These are phyloP conservation scores for Hypsizygus marmoreus DNA, from an alignment of 768 basidiomycete species.

Conservation along the genomic window DNA sequence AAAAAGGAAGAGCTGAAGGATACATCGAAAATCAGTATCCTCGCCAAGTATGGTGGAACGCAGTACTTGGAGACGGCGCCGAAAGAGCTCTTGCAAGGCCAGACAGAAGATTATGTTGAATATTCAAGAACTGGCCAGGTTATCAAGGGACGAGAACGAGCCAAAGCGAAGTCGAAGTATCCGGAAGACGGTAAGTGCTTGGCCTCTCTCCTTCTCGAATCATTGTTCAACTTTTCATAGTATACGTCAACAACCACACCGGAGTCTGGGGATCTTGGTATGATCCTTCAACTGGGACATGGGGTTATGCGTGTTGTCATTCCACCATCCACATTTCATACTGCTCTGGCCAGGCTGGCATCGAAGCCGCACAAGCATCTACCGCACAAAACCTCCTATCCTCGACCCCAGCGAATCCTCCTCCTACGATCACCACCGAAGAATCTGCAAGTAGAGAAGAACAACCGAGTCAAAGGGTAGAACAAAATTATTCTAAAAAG, in stretches of 20 bases:
- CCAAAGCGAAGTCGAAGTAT: slow-evolving; percentile 89
- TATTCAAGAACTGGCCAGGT: slow-evolving; percentile 92
- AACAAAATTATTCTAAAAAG: slow-evolving; percentile 78
- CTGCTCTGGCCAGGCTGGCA: slow-evolving; percentile 87
- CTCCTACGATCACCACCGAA: slow-evolving; percentile 20
- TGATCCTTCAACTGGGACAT: slow-evolving; percentile 62
- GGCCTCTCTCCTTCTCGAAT: slow-evolving; percentile 6
- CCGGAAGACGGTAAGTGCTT: slow-evolving; percentile 84
- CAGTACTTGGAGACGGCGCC: slow-evolving; percentile 89
- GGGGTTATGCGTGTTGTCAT: slow-evolving; percentile 98
- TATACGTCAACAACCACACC: slow-evolving; percentile 90
- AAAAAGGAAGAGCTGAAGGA: slow-evolving; percentile 94
- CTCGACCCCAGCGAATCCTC: slow-evolving; percentile 33
- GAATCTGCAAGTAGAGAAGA: slow-evolving; percentile 26
- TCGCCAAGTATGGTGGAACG: slow-evolving; percentile 93
- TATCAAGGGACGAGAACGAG: slow-evolving; percentile 88
- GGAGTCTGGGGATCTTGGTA: slow-evolving; percentile 99
- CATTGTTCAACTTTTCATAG: slow-evolving; percentile 39
- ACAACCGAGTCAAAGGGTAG: slow-evolving; percentile 40
- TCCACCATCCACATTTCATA: slow-evolving; percentile 85
- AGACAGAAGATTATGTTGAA: slow-evolving; percentile 97
- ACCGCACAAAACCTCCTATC: slow-evolving; percentile 68
- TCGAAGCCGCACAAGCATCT: slow-evolving; percentile 75
- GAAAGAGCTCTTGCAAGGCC: slow-evolving; percentile 89
- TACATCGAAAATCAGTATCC: slow-evolving; percentile 83